These are phyloP conservation scores for Salvia sclarea DNA, from an alignment of 305 asterid genomes.

Conservation along the genomic window DNA sequence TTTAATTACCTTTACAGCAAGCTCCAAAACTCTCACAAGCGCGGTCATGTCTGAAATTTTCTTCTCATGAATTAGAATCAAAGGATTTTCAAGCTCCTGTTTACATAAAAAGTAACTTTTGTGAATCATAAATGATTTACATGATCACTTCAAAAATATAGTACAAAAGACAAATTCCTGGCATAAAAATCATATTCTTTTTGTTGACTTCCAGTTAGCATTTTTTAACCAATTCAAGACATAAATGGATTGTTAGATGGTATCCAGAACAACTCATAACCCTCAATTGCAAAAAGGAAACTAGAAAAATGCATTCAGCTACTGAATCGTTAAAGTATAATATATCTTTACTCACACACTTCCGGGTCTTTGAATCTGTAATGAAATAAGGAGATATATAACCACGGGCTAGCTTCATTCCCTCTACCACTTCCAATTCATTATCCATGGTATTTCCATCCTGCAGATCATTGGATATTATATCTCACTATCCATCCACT, in stretches of 20 bases:
- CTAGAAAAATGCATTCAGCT: slow-evolving; percentile 18
- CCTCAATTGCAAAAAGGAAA: slow-evolving; percentile 4
- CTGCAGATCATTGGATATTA: slow-evolving; percentile 41
- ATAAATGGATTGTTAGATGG: slow-evolving; percentile 3
- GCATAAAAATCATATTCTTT: not conserved
- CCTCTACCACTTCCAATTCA: slow-evolving; percentile 94
- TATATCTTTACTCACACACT: slow-evolving; percentile 60
- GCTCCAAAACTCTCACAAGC: slow-evolving; percentile 72
- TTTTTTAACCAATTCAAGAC: slow-evolving; percentile 1
- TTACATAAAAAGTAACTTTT: slow-evolving; percentile 33
- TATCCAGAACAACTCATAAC: slow-evolving; percentile 8
- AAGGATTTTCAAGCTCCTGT: slow-evolving; percentile 92
- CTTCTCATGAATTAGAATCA: slow-evolving; percentile 87
- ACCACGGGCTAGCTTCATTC: slow-evolving; percentile 92
- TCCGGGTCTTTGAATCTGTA: slow-evolving; percentile 68
- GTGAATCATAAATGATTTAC: slow-evolving; percentile 23
- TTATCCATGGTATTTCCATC: slow-evolving; percentile 79
- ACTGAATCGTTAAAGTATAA: slow-evolving; percentile 3
- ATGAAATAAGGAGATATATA: slow-evolving; percentile 85
- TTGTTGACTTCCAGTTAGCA: slow-evolving; percentile 2
- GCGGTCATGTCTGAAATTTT: slow-evolving; percentile 72
- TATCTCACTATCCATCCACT: slow-evolving; percentile 11
- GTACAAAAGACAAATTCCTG: not conserved
- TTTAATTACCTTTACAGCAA: slow-evolving; percentile 67
- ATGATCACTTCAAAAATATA: not conserved